Evolutionary conservation across 192 early-diverging fungal genomes (phyloP), one percentile per base, ranked within the genome.

Genomic region (Geranomyces variabilis): DNA sequence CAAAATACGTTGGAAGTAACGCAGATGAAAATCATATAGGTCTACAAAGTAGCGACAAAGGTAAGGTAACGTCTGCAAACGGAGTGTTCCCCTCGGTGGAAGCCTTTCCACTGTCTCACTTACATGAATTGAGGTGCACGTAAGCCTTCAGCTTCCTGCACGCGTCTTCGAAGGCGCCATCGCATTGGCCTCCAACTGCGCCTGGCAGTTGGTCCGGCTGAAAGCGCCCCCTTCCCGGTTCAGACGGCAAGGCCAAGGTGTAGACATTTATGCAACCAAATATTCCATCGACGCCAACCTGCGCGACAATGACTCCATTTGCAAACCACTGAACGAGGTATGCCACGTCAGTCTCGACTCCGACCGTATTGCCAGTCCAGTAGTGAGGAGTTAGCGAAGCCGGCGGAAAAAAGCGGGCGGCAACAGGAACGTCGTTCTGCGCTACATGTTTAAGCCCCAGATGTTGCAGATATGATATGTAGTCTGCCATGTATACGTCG

Each of bases 11-110:
- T 80, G 73, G 46, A 86, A 73, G 53, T 77, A 71, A 6, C 80
- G 74, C 24, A 86, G 55, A 58, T 86, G 85, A 53, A 86, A 83
- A 64, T 86, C 84, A 55, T 82, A 86, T 26, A 76, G 73, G 57
- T 81, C 83, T 84, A 36, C 5, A 14, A 28, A 55, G 51, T 41
- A n/a, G n/a, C n/a, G 36, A 41, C 36, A 10, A 60, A 60, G 58
- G 29, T 60, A 19, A 60, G 29, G 36, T 7, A n/a, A n/a, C n/a
- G n/a, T n/a, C n/a, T n/a, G n/a, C n/a, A n/a, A n/a, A n/a, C n/a
- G n/a, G n/a, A n/a, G n/a, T 3, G 36, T 7, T 41, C 36, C 36
- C 5, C 10, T 41, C 36, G 10, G 3, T 41, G 36, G 36, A 41
- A 41, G 36, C 5, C 10, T 41, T 7, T 41, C 36, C 3, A 41